Evolutionary conservation across 2,329 filamentous ascomycete genomes (phyloP).

Genomic region (Fusarium miscanthi): DNA sequence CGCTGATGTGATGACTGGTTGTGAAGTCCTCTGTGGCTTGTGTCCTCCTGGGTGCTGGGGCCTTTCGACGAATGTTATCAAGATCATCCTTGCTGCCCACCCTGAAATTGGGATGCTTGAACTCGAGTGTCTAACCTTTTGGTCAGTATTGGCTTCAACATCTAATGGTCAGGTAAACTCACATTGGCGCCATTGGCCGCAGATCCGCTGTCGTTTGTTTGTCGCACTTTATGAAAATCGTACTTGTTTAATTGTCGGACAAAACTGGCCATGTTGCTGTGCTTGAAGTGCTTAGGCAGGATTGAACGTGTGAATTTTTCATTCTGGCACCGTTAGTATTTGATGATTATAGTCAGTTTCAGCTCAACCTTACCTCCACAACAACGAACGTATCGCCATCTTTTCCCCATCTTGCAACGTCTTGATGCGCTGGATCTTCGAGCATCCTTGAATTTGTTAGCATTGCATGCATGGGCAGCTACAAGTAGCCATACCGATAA

Average conservation of each 20-base stretch:
- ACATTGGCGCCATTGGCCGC: conserved; percentile 53
- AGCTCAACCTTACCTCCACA: conserved; percentile 75
- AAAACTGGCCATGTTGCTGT: conserved; percentile 98
- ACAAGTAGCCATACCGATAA: conserved; percentile 78
- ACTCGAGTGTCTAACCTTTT: conserved; percentile 71
- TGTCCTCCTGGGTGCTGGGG: conserved; percentile 86
- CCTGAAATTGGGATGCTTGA: conserved; percentile 96
- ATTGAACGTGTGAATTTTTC: conserved; percentile 99
- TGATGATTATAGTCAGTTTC: conserved; percentile 18
- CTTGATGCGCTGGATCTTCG: conserved; percentile 91
- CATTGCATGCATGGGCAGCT: background rate
- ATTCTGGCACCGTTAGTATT: conserved; percentile 68
- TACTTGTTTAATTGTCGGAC: conserved; percentile 97
- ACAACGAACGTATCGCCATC: conserved; percentile 97
- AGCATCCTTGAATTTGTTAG: conserved; percentile 71
- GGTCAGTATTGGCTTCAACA: conserved; percentile 15
- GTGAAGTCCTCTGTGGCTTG: conserved; percentile 76
- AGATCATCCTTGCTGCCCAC: conserved; percentile 95
- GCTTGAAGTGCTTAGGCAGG: conserved; percentile 98
- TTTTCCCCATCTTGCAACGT: conserved; percentile 95
- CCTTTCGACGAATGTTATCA: conserved; percentile 96
- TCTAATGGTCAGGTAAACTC: conserved; percentile 21
- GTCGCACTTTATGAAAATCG: conserved; percentile 96
- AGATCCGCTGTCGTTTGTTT: conserved; percentile 53
- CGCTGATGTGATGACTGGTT: conserved; percentile 86